Evolutionary conservation across 345 rosid species (phyloP).

Genomic region (Firmiana major): DNA sequence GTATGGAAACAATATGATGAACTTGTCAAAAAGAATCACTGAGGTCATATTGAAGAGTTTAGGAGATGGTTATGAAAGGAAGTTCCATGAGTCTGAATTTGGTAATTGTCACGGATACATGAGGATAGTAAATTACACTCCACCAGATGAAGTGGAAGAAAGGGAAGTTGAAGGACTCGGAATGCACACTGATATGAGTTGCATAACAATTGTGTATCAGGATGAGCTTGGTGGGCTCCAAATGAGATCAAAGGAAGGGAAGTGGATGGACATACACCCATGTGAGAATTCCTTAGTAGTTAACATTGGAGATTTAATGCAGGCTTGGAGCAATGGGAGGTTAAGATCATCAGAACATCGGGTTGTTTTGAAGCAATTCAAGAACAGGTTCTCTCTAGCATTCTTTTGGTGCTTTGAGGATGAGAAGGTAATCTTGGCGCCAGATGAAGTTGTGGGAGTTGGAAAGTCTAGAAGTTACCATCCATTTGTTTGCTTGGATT

Average conservation of each 20-base stretch:
- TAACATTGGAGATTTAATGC: conserved; percentile 75
- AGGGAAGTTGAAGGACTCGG: conserved; percentile 67
- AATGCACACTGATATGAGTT: conserved; percentile 83
- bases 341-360: conserved; percentile 73
- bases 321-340: conserved; percentile 75
- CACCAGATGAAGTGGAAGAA: conserved; percentile 41
- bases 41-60: conserved; percentile 44
- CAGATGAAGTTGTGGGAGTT: conserved; percentile 49
- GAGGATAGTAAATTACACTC: conserved; percentile 56
- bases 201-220: conserved; percentile 69
- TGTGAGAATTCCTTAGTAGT: conserved; percentile 52
- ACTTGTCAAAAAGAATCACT: conserved; percentile 46
- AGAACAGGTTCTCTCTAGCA: conserved; percentile 56
- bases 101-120: conserved; percentile 59
- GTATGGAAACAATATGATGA: conserved; percentile 54
- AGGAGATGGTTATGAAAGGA: conserved; percentile 38
- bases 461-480: conserved; percentile 41
- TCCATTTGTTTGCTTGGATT: conserved; percentile 56
- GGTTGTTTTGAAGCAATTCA: conserved; percentile 43
- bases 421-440: conserved; percentile 56
- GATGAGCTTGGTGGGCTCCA: conserved; percentile 74
- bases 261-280: conserved; percentile 49
- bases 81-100: conserved; percentile 43
- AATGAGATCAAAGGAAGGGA: conserved; percentile 60
- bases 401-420: conserved; percentile 73